Evolutionary conservation across 805 yeast genomes (phyloP), one percentile per base, ranked within the genome.

Genomic region (Nakazawaea wickerhamii): DNA sequence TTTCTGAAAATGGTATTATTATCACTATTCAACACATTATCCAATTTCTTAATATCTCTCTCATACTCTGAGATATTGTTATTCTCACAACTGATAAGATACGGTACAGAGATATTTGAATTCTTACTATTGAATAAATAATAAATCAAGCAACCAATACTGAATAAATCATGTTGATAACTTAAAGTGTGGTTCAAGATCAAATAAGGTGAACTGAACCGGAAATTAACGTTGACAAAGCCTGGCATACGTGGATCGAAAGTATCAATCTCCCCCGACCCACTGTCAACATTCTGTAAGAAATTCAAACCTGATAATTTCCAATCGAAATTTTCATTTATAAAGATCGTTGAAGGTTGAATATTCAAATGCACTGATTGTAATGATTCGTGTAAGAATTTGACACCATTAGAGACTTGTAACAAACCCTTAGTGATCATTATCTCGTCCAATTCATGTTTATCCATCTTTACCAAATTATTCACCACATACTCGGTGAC

Each of bases 241-340:
- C 60, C 46, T 2, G 97, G 96, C 40, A 87, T 71, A 38, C 93
- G 65, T 5, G 89, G 81, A 50, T 88, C 89, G 48, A 76, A 72
- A 38, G 82, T 84, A 53, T 86, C 85, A 35, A 86, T 84, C 43
- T 80, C 87, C 4, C 70, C 71, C 10, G 76, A 54, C 13, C 72
- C 75, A 31, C 60, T 65, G 3, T 70, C 64, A 32, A 71, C 48
- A 13, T 34, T 60, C 50, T 67, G 85, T 55, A 67, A 75, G 58
- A 64, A 73, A 54, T 64, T 75, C 48, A 93, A 71, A 0, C 97
- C 97, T 5, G 84, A 74, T 2, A 93, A 58, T 59, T 91, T 93
- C 98, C 99, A 93, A 62, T 93, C 98, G 4, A 95, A 90, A 50
- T 80, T 84, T 30, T 79, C 83, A 50, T 84, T 90, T 15, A 91